Base-by-base conservation (phyloP, 495 filamentous ascomycete species). In the Podospora comata region DNA sequence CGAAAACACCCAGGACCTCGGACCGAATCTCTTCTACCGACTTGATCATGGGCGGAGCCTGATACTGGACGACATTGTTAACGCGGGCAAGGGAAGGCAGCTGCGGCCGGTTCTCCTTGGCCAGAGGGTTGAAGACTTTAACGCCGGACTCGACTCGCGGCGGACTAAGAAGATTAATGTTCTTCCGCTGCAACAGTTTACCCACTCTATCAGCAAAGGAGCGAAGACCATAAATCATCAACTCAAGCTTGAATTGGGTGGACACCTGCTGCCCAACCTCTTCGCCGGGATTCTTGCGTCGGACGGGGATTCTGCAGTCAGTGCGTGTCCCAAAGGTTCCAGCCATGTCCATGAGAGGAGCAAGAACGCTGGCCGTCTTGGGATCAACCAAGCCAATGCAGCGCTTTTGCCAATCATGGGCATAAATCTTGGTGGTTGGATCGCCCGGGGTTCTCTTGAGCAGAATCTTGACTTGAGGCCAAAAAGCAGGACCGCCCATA, bases 1-100 rank as follows among this genome's bases (percentile, higher is more conserved):
- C 92, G 71, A 99, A 97, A 80, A 98, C 92, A 54, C 86, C 88
- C 76, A 92, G 85, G 15, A 97, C 91, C 28, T 97, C 93, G 71
- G 86, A 86, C 4, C 89, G 89, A 32, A 96, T 88, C 76, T 97
- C 93, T 72, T 98, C 94, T 3, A 87, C 86, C 2, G 91, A 92
- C 16, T 92, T 83, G 55, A 80, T 68, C 4, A 77, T 77, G 16
- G 72, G 73, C 44, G 75, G 67, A 11, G 71, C 68, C 9, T 69
- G 58, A 55, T 59, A 64, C 11, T 64, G 56, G 68, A 67, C 55
- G 61, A 54, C 23, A 64, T 54, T 67, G 70, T 67, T 66, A 70
- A 7, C 39, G 60, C 30, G 64, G 64, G 27, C 4, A 11, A 20
- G 62, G 57, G 68, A 9, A 20, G 75, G 72, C 70, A 77, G 65